Base-by-base conservation (phyloP, 768 basidiomycete genomes). In the Clitopilus passeckerianus region DNA sequence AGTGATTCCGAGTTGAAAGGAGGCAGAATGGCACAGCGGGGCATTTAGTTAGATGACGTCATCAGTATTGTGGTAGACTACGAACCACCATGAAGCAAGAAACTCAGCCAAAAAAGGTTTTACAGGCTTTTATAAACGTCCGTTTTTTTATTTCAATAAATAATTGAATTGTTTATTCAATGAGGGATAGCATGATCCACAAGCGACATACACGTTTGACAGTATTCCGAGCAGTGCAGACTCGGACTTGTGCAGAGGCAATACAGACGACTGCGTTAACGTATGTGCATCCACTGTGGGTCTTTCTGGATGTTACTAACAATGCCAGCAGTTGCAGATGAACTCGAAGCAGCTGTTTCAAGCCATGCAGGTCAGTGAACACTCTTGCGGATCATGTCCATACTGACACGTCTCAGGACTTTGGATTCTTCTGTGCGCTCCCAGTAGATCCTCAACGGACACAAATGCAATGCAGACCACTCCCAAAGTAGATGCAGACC, bases 391-490 rank as follows among this genome's bases (percentile, higher is more conserved):
- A 55, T 50, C 52, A 34, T 55, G 33, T n/a, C 46, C 9, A n/a
- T 50, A 9, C 9, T 50, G n/a, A 18, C n/a, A 43, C 43, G 5
- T 23, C 24, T 54, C 22, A 90, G 87, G 77, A 80, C 12, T 75
- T 80, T 56, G 87, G 85, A 14, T 89, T 90, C 71, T 90, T 82
- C 70, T 90, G 86, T 67, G 80, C 84, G 1, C 69, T 87, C 52
- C 86, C 87, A 14, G 83, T 83, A 67, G 84, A 91, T 66, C 89
- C 86, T 6, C 68, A 73, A 57, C 79, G 76, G 69, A 87, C 86
- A 22, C 74, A 90, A 63, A 87, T 90, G 74, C 82, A 86, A 64
- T 90, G 87, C 72, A 86, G 74, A 65, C 86, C 80, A n/a, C 71
- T 90, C 63, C 83, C 82, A 57, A 77, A 80, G 62, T 71, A 68